phyloP scores from a whole-genome alignment of 192 early-diverging fungal species.

The Piromyces finnis region DNA sequence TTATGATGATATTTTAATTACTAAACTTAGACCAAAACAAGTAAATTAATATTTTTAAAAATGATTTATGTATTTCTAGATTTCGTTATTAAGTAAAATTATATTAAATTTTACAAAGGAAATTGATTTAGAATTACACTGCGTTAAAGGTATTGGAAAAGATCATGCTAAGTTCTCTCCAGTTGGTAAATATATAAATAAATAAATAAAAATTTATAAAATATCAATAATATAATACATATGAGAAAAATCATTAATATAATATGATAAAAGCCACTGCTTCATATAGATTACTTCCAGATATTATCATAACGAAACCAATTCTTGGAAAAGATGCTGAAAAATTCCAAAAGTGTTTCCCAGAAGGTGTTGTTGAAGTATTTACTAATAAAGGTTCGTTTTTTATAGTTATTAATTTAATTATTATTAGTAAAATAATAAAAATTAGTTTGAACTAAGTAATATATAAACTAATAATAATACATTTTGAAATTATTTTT shows the following conservation, averaged over 20 bases:
- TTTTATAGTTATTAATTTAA: too few relatives aligned
- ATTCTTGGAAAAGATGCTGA: constrained; percentile 68
- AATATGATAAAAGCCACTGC: constrained; percentile 50
- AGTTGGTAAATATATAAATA: constrained; percentile 26
- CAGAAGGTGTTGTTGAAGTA: constrained; percentile 67
- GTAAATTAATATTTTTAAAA: neutral
- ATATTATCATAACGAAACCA: constrained; percentile 66
- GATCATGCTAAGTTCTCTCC: constrained; percentile 98
- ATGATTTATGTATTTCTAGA: neutral
- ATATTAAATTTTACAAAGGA: neutral
- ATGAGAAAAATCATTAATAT: neutral
- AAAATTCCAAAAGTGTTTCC: constrained; percentile 73
- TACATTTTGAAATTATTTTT: neutral
- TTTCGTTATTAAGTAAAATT: neutral
- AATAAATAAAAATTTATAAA: too few relatives aligned
- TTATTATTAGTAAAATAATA: too few relatives aligned
- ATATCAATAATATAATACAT: too few relatives aligned
- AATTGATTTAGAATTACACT: constrained; percentile 69
- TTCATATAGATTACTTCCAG: constrained; percentile 82
- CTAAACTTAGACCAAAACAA: constrained; percentile 86
- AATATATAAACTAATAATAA: too few relatives aligned
- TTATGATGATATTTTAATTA: constrained; percentile 78
- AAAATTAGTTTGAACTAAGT: too few relatives aligned
- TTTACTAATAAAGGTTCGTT: constrained; percentile 30
- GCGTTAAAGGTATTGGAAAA: constrained; percentile 79